Evolutionary conservation across 164 flowering plant genomes (phyloP).

Genomic region (grape (Vitis vinifera)): ASM3070453v1 NC_081807.1:3686001-3686500

Average conservation of each 20-base stretch:
- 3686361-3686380: constrained; percentile 98
- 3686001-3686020: too few relatives aligned
- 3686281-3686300: neutral
- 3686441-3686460: neutral
- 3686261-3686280: constrained; percentile 78
- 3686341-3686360: constrained; percentile 72
- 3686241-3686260: constrained; percentile 95
- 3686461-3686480: too few relatives aligned
- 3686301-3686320: constrained; percentile 2
- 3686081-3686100: constrained; percentile 42
- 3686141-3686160: constrained; percentile 82
- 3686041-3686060: neutral
- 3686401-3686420: constrained; percentile 96
- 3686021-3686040: too few relatives aligned
- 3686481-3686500: too few relatives aligned
- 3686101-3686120: constrained; percentile 75
- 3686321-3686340: neutral
- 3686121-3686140: constrained; percentile 80
- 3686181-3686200: constrained; percentile 78
- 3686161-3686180: constrained; percentile 86
- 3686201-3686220: constrained; percentile 78
- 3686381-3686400: constrained; percentile 99
- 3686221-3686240: constrained; percentile 93
- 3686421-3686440: neutral
- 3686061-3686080: too few relatives aligned